Conservation (phyloP, 352 stramenopile species). For the Phytopythium aichiense region DNA sequence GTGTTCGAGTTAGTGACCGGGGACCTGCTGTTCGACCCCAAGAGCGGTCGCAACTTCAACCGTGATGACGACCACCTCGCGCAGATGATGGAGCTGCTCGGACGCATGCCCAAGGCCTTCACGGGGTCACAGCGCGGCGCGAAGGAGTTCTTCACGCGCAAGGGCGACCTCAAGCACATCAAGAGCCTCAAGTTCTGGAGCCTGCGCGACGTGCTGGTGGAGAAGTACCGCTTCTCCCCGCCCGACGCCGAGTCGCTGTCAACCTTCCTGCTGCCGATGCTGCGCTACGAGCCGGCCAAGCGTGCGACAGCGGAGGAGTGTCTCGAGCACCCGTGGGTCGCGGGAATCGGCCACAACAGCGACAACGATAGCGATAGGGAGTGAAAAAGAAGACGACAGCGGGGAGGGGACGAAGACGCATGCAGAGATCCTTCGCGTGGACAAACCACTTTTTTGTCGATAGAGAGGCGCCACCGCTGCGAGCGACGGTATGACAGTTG, state of each 20-base stretch:
- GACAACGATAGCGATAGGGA: conserved; percentile 11
- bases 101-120: conserved; percentile 95
- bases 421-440: neutral
- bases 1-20: conserved; percentile 99
- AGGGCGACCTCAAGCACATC: conserved; percentile 97
- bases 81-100: conserved; percentile 99
- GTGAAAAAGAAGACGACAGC: too few relatives aligned
- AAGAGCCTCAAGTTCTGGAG: conserved; percentile 98
- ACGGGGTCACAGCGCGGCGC: conserved; percentile 63
- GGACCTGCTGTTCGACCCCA: conserved; percentile 99
- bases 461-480: neutral
- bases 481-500: neutral
- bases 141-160: conserved; percentile 97
- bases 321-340: conserved; percentile 94
- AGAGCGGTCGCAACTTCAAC: conserved; percentile 82
- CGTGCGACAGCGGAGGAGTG: conserved; percentile 92
- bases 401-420: neutral
- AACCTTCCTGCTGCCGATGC: conserved; percentile 94
- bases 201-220: conserved; percentile 93
- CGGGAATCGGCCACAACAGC: conserved; percentile 5
- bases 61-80: conserved; percentile 97
- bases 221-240: conserved; percentile 95
- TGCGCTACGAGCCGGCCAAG: conserved; percentile 84
- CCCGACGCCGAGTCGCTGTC: conserved; percentile 87
- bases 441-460: neutral